phyloP scores from a whole-genome alignment of 306 rosid genomes.

The Arachis stenosperma region DNA sequence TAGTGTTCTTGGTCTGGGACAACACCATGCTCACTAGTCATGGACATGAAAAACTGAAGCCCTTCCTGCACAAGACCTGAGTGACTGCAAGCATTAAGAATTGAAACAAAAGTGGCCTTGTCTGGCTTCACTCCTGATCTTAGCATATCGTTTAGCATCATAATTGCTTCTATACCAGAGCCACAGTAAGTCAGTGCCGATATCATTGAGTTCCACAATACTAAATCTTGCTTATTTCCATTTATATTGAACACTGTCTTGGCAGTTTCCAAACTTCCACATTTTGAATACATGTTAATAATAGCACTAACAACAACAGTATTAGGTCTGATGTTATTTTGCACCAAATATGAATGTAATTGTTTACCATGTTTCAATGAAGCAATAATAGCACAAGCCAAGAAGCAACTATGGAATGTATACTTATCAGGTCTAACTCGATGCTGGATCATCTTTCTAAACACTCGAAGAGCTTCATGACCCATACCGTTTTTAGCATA shows the following conservation, averaged over 20 bases:
- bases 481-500: conserved; percentile 71
- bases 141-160: conserved; percentile 59
- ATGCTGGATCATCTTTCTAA: conserved; percentile 57
- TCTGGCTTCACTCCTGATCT: conserved; percentile 67
- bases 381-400: conserved; percentile 72
- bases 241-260: conserved; percentile 50
- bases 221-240: conserved; percentile 63
- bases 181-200: conserved; percentile 74
- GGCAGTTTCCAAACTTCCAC: conserved; percentile 67
- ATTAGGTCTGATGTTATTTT: conserved; percentile 64
- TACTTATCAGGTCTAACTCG: conserved; percentile 72
- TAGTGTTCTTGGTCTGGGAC: conserved; percentile 81
- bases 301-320: conserved; percentile 74
- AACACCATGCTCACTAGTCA: conserved; percentile 55
- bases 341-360: conserved; percentile 63
- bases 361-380: conserved; percentile 73
- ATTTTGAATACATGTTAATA: conserved; percentile 81
- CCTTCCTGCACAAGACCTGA: conserved; percentile 80
- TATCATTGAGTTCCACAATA: conserved; percentile 78
- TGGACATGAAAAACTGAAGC: conserved; percentile 61
- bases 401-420: conserved; percentile 77
- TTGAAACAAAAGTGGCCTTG: conserved; percentile 59
- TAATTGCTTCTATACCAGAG: conserved; percentile 58
- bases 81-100: conserved; percentile 78
- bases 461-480: conserved; percentile 70